Evolutionary conservation across 768 basidiomycete genomes (phyloP), one percentile per base, ranked within the genome.

Genomic region (Lentinula edodes): DNA sequence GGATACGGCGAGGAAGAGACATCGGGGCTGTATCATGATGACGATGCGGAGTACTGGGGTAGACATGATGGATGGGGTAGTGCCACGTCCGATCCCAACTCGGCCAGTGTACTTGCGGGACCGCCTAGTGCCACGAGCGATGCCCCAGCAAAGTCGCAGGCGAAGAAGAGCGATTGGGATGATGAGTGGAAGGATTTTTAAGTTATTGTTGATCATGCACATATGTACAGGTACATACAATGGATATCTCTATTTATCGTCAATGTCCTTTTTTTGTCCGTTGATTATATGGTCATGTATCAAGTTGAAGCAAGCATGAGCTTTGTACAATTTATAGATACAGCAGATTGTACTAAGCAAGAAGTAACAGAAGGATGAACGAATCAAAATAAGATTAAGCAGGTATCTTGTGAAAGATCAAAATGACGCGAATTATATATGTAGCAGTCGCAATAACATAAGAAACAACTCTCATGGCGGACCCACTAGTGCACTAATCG

Each of bases 181-280:
- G 89, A 87, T 63, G 89, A 89, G 53, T 91, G 90, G 90, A 86
- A 91, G 72, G 88, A 90, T 70, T 91, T 91, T 66, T 91, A 83
- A 60, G 38, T 59, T 43, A 56, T 23, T 10, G 28, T 23, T 39
- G n/a, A 20, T 18, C 9, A n/a, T 34, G 36, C 15, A 52, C 52
- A 52, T 36, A 54, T 54, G 35, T 54, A 39, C 23, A 1, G 23
- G 43, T 39, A 55, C 20, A 4, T 42, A 55, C 55, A 45, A 41
- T 43, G 55, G 23, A 45, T 20, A 2, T 3, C 35, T 20, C 36
- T 54, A 56, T 56, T 56, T 56, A 56, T 56, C 28, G 41, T 18
- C 45, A 16, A 2, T n/a, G 5, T 3, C 15, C 4, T 10, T 5
- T 23, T 12, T 10, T 28, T 23, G 7, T 32, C 20, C 9, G 3